A percentile compares a stretch with the other conserved stretches of the same genome.
Evolutionary conservation across 208 protist species (phyloP).

Genomic region (Tritrichomonas musculus): DNA sequence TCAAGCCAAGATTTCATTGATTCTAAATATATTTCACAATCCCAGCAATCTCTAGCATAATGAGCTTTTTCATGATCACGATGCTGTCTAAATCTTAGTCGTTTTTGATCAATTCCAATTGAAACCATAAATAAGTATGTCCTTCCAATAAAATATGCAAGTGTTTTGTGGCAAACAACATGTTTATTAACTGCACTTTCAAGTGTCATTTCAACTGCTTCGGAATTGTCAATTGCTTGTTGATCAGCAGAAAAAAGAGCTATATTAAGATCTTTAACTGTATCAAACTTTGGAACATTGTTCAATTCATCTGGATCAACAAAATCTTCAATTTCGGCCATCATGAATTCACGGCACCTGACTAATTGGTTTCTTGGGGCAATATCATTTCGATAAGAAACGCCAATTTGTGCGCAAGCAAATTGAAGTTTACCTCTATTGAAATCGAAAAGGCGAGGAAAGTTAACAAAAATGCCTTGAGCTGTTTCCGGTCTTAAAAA

Average conservation of each 20-base stretch:
- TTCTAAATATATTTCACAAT: slow-evolving; percentile 81
- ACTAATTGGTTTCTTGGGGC: slow-evolving; percentile 74
- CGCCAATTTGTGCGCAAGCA: slow-evolving; percentile 93
- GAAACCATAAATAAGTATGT: slow-evolving; percentile 79
- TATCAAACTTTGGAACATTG: slow-evolving; percentile 75
- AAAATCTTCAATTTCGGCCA: slow-evolving; percentile 99
- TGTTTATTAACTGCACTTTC: background rate
- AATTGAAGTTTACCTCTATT: slow-evolving; percentile 85
- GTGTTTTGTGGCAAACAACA: slow-evolving; percentile 54
- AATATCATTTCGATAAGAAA: slow-evolving; percentile 98
- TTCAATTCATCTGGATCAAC: slow-evolving; percentile 66
- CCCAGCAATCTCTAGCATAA: slow-evolving; percentile 99
- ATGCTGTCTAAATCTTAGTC: slow-evolving; percentile 87
- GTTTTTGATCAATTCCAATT: slow-evolving; percentile 71
- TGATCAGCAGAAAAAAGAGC: background rate
- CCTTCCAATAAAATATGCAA: slow-evolving; percentile 93
- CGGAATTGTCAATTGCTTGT: background rate
- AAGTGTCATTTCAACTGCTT: background rate
- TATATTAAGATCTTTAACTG: slow-evolving; percentile 61
- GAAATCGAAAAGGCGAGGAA: slow-evolving; percentile 68
- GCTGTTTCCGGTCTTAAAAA: slow-evolving; percentile 95
- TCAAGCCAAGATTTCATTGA: slow-evolving; percentile 97
- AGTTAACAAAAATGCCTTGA: slow-evolving; percentile 98
- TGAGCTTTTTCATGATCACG: slow-evolving; percentile 94
- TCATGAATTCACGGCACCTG: slow-evolving; percentile 91